Evolutionary conservation across 192 early-diverging fungal genomes (phyloP), one percentile per base, ranked within the genome.

Genomic region (Coemansia reversa): DNA sequence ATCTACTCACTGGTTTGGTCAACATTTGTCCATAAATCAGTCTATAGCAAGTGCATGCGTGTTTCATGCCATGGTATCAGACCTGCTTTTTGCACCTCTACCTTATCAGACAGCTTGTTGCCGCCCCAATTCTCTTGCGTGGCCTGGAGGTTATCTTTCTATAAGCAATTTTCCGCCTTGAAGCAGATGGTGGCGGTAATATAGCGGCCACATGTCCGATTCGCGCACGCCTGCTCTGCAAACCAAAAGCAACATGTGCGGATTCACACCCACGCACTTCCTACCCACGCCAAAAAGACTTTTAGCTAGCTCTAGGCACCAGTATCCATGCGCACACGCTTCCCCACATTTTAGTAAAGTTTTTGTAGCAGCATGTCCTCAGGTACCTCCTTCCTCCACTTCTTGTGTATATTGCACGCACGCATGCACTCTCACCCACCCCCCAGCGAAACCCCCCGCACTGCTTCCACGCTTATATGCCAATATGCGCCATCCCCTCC

Each of bases 231-330:
- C 33, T 18, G 47, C 27, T 14, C 28, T 39, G 27, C 7, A 24
- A 51, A 33, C 42, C 20, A 22, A 29, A 6, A 12, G 16, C 22
- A 19, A 53, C 62, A 32, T 64, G 62, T 11, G 28, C 53, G 9
- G 52, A 12, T 45, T 55, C 51, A 64, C 53, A 48, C 54, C 62
- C 62, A 48, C 62, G 25, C 62, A 55, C 52, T 28, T 64, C 1
- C 32, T 64, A 53, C 62, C 53, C 62, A 64, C 33, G 29, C 62
- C 25, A 28, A 23, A 23, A 32, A 18, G 18, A 29, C 27, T 50
- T 27, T 42, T 39, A 29, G 35, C 32, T 0, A 22, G 51, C 50
- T 62, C 60, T 52, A 62, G 60, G 60, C 47, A 29, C 28, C 33
- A 22, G 60, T 35, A 23, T 14, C 60, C 19, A 20, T 22, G 29